A percentile compares a stretch with the other conserved stretches of the same genome.
Conservation (phyloP, 345 rosid genomes). For the Aurinia saxatilis region DNA sequence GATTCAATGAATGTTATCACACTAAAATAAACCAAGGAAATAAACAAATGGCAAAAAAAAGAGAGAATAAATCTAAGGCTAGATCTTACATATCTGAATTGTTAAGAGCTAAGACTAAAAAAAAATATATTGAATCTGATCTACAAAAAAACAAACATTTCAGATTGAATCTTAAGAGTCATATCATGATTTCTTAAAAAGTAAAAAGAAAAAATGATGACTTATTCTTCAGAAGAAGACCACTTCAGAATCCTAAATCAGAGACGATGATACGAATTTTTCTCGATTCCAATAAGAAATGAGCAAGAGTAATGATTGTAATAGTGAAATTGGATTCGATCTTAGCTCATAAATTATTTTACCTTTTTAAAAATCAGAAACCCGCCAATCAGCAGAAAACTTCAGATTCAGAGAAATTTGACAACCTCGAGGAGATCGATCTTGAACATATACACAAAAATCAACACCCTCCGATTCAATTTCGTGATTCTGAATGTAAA, state of each 20-base stretch:
- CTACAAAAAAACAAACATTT: slow-evolving; percentile 2
- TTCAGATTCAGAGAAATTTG: slow-evolving; percentile 11
- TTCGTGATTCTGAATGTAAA: not conserved
- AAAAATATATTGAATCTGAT: slow-evolving; percentile 5
- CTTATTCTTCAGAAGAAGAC: slow-evolving; percentile 2
- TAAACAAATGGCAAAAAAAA: not conserved
- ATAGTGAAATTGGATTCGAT: slow-evolving; percentile 3
- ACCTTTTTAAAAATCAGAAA: slow-evolving; percentile 4
- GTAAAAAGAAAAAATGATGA: not conserved
- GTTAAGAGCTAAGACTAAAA: not conserved
- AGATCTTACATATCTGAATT: not conserved
- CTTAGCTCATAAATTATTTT: slow-evolving; percentile 5
- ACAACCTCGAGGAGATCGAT: slow-evolving; percentile 3
- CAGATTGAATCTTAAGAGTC: slow-evolving; percentile 4
- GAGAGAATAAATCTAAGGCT: not conserved
- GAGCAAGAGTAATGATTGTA: not conserved
- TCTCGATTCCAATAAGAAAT: not conserved
- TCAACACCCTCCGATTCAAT: not conserved
- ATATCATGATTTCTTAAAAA: not conserved
- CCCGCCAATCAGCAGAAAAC: slow-evolving; percentile 7
- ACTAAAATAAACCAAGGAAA: not conserved
- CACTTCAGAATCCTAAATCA: not conserved
- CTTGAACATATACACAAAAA: not conserved
- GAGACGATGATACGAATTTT: not conserved
- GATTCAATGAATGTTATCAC: slow-evolving; percentile 15